Base-by-base conservation (phyloP, 805 yeast genomes). In the Nakazawaea wyomingensis region DNA sequence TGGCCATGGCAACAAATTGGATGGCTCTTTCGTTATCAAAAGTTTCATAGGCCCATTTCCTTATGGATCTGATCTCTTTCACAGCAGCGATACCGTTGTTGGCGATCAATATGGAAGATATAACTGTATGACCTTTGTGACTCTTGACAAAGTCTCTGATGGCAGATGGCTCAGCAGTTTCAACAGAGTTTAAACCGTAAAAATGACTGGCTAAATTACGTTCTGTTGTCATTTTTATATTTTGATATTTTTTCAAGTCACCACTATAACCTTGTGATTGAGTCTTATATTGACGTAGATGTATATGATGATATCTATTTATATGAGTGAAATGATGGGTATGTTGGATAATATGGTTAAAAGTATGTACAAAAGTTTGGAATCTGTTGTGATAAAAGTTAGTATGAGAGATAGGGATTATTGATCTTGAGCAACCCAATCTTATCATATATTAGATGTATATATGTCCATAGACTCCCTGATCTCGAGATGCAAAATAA, bases 31-130 rank as follows among this genome's bases (percentile, higher is more conserved):
- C 98, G 59, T 95, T 82, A 50, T 96, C 96, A 68, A 93, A 93
- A n/a, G 97, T 89, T 64, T 93, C 98, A 66, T 93, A 93, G 20
- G 99, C 90, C 99, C 99, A 93, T 73, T 91, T 93, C 68, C 99
- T 80, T 34, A 93, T 90, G 8, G 96, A 87, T 57, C 99, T 78
- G 62, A 93, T 95, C 70, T 93, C 98, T 65, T 93, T 93, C 47
- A 93, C 99, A 37, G 99, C 99, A 16, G 96, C 99, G 63, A 93
- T 95, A 78, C 99, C 99, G 62, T 93, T 93, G 66, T 95, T 95
- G 47, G 99, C 98, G 57, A 93, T 93, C 52, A 93, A 74, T 29
- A 93, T 83, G 54, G 80, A 83, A 43, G 83, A 75, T 56, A 93
- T 88, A 37, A 93, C 96, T 5, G 99, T 89, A 69, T 93, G 99